phyloP scores from a whole-genome alignment of 164 flowering plant species.

The Stephania cephalantha region DNA sequence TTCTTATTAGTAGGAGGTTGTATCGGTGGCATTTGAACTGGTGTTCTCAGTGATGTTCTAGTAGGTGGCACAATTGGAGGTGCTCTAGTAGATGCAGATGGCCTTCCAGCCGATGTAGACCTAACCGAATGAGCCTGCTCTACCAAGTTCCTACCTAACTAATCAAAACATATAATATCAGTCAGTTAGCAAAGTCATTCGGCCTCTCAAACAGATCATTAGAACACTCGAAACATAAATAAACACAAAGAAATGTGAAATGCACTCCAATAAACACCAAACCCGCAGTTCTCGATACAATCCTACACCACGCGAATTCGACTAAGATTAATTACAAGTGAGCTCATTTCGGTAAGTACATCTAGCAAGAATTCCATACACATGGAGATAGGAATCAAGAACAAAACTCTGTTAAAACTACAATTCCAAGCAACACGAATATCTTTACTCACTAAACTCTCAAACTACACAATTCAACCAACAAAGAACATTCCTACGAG shows the following conservation, averaged over 20 bases:
- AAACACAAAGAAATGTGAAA: neutral
- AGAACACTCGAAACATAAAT: neutral
- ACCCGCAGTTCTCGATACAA: neutral
- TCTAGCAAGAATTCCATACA: neutral
- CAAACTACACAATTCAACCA: too few relatives aligned
- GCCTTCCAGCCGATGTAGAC: conserved; percentile 84
- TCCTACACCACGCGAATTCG: neutral
- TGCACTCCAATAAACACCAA: neutral
- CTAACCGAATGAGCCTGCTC: conserved; percentile 57
- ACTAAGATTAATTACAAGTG: neutral
- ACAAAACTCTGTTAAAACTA: too few relatives aligned
- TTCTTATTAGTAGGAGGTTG: conserved; percentile 47
- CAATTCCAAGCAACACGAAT: neutral
- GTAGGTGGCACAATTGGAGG: conserved; percentile 42
- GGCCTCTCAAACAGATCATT: neutral
- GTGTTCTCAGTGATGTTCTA: conserved; percentile 42
- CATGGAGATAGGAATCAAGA: neutral
- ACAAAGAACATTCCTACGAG: too few relatives aligned
- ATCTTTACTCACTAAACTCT: too few relatives aligned
- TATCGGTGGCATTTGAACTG: conserved; percentile 51
- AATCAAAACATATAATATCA: conserved; percentile 35
- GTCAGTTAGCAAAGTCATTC: conserved; percentile 17
- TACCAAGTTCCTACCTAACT: conserved; percentile 90
- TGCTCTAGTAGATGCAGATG: conserved; percentile 52
- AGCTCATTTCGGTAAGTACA: neutral